A percentile compares a stretch with the other conserved stretches of the same genome.
These are phyloP conservation scores for Pichia heedii DNA, from an alignment of 805 yeast species.

Conservation along the genomic window DNA sequence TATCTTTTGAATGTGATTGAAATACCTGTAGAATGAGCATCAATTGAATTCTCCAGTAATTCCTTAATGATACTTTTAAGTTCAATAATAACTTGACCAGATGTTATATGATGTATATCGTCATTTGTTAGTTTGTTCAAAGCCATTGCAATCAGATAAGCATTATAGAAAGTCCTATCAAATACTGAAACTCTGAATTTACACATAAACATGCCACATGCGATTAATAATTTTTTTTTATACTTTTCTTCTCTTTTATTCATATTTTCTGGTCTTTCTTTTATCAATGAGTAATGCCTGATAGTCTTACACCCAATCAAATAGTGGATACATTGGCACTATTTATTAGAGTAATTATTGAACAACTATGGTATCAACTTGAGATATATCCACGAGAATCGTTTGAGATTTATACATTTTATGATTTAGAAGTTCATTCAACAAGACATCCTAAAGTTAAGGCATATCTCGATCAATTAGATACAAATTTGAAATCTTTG, in stretches of 20 bases:
- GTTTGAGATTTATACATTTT: conserved; percentile 36
- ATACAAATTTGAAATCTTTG: conserved; percentile 14
- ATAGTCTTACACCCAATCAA: not conserved
- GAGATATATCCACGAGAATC: conserved; percentile 44
- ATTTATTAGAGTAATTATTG: conserved; percentile 17
- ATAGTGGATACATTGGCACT: not conserved
- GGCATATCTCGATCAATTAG: conserved; percentile 27
- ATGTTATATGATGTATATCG: conserved; percentile 72
- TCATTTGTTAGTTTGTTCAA: conserved; percentile 32
- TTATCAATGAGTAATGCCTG: not conserved
- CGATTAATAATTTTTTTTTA: not conserved
- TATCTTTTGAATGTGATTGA: conserved; percentile 53
- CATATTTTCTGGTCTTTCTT: too few species aligned
- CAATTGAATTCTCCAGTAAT: conserved; percentile 77
- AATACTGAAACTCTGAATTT: too few species aligned
- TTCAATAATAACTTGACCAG: conserved; percentile 89
- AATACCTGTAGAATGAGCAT: conserved; percentile 61
- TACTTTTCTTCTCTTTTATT: not conserved
- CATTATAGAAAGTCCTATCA: too few species aligned
- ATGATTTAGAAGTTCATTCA: conserved; percentile 33
- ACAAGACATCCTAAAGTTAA: conserved; percentile 40
- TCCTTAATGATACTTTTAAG: conserved; percentile 75
- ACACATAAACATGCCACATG: too few species aligned
- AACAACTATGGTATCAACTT: conserved; percentile 46
- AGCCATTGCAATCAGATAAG: too few species aligned